Conservation (phyloP, 257 asterid genomes). For the Salvia hispanica region DNA sequence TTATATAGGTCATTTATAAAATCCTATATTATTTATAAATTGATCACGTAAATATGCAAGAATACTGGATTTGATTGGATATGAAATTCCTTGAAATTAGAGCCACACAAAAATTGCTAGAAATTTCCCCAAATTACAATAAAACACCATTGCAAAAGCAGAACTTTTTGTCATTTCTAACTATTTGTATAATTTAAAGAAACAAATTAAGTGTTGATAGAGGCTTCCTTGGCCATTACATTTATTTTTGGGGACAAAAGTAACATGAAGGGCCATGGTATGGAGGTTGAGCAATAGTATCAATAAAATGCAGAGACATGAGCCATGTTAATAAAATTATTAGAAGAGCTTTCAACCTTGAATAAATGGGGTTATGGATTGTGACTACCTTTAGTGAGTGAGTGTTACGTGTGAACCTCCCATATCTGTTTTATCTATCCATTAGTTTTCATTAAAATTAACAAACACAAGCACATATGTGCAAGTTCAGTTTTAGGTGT, state of each 20-base stretch:
- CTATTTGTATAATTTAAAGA: not conserved
- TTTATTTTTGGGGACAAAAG: conserved; percentile 31
- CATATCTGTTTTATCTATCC: not conserved
- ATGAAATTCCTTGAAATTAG: no score
- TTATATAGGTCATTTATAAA: no score
- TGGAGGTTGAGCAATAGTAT: conserved; percentile 39
- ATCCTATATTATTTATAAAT: no score
- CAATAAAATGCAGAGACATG: conserved; percentile 24
- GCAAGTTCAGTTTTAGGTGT: not conserved
- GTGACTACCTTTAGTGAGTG: conserved; percentile 19
- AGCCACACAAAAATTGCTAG: no score
- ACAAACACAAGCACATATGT: not conserved
- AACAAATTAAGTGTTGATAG: not conserved
- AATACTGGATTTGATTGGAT: no score
- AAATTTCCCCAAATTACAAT: no score
- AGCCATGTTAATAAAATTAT: conserved; percentile 1
- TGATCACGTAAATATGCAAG: no score
- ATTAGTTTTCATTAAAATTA: not conserved
- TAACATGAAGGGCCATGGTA: conserved; percentile 37
- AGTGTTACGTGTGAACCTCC: conserved; percentile 21
- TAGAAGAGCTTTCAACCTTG: conserved; percentile 18
- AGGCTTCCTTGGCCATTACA: not conserved
- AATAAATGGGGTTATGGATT: conserved; percentile 16
- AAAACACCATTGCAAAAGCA: not conserved
- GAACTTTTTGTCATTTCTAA: not conserved